phyloP scores from a whole-genome alignment of 805 yeast genomes.

The Yamadazyma takamatsuzukensis region DNA sequence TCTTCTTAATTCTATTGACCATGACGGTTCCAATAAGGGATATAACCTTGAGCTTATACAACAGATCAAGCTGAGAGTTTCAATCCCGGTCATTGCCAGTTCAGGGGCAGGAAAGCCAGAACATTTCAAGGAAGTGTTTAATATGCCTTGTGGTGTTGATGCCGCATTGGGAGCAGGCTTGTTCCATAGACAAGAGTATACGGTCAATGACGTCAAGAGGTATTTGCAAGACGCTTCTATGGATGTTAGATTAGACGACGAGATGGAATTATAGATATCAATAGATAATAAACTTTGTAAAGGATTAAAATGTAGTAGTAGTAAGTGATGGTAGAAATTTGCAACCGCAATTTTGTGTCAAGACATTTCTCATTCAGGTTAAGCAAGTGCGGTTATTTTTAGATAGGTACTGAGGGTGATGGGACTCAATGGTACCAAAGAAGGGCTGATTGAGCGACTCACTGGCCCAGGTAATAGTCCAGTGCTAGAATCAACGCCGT shows the following conservation, averaged over 20 bases:
- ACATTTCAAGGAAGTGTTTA: constrained; percentile 87
- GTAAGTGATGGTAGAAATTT: no score
- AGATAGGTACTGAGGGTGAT: no score
- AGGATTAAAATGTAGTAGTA: neutral
- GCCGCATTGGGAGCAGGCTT: constrained; percentile 99
- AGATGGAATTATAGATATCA: constrained; percentile 18
- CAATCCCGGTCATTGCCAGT: constrained; percentile 94
- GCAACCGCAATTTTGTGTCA: neutral
- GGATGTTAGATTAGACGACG: constrained; percentile 66
- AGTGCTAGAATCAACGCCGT: no score
- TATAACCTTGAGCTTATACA: constrained; percentile 81
- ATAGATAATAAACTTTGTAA: constrained; percentile 1
- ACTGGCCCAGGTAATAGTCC: no score
- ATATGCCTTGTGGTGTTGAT: constrained; percentile 70
- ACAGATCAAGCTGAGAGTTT: constrained; percentile 72
- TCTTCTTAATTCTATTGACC: constrained; percentile 88
- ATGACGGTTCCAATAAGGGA: constrained; percentile 95
- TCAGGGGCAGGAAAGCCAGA: constrained; percentile 95
- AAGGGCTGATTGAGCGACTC: no score
- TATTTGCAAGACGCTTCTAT: constrained; percentile 56
- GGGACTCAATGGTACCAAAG: no score
- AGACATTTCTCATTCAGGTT: no score
- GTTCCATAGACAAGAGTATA: constrained; percentile 93
- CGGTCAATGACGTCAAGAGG: constrained; percentile 78
- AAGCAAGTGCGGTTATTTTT: no score